Conservation (phyloP, 768 basidiomycete genomes). For the Saitozyma sp. region DNA sequence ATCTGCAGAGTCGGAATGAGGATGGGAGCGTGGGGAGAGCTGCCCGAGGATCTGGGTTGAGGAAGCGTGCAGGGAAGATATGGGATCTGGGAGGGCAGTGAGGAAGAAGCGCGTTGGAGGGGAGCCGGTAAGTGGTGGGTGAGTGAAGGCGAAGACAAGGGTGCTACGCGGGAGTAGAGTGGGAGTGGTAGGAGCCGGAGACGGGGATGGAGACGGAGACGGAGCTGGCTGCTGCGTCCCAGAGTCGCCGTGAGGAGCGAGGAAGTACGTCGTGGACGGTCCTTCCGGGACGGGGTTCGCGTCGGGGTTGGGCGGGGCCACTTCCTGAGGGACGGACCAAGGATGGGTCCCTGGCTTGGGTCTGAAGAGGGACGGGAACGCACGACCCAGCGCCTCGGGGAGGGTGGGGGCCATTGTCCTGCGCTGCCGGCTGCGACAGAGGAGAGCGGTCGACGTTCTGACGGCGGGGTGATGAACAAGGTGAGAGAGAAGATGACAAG, state of each 20-base stretch:
- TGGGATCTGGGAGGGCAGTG: conserved; percentile 35
- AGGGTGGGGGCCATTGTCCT: no score
- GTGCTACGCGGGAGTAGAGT: conserved; percentile 1
- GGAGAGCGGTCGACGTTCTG: no score
- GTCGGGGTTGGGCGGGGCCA: no score
- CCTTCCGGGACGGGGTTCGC: no score
- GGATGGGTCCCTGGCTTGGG: no score
- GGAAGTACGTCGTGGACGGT: conserved; percentile 11
- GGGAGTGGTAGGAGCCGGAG: not conserved
- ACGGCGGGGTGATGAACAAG: no score
- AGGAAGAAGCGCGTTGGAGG: conserved; percentile 33
- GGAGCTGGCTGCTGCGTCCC: conserved; percentile 5
- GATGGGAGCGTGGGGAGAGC: not conserved
- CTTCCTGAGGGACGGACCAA: no score
- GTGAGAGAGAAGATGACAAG: no score
- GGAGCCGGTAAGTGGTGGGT: conserved; percentile 13
- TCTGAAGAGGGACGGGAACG: no score
- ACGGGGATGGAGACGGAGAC: conserved; percentile 1
- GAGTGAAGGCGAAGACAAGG: conserved; percentile 26
- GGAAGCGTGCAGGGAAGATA: conserved; percentile 26
- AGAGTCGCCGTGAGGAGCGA: conserved; percentile 9
- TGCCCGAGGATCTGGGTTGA: conserved; percentile 20
- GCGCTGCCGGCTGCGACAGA: no score
- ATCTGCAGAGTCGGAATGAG: not conserved
- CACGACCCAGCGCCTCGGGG: no score